Base-by-base conservation (phyloP, 2,329 filamentous ascomycete species). In the Ceratocystis colombiana region DNA sequence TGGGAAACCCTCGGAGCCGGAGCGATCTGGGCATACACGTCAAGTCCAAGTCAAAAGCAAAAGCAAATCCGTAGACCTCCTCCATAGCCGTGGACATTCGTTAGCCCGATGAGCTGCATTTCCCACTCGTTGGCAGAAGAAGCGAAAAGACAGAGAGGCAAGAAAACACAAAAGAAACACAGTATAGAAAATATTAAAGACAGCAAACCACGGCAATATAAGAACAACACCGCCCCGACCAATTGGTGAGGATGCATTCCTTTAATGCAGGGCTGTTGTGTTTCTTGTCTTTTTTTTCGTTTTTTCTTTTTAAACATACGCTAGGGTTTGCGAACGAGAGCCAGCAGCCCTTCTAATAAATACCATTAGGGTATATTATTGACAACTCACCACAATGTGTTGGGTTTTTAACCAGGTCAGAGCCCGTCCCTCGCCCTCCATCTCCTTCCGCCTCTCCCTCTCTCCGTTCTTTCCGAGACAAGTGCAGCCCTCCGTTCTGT, bases 21-120 rank as follows among this genome's bases (percentile, higher is more conserved):
- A 59, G 55, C 30, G 12, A 59, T 59, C 6, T 59, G 55, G 17
- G 25, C 28, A 37, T 59, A 59, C 55, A 59, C 55, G 33, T 37
- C 50, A 55, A 25, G 25, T n/a, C 15, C 25, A 53, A 15, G 48
- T 22, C 48, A 50, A 20, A 25, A 20, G 48, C 48, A 50, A 22
- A 22, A 22, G n/a, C n/a, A 22, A 20, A 53, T 53, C 22, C 48
- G 20, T 33, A 33, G 55, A n/a, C 55, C 28, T 59, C 28, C 28
- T n/a, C 20, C 46, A 33, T 48, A n/a, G 46, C 46, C 46, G 17
- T 22, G 10, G 10, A 15, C 10, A 41, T 12, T 41, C 37, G 10
- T 41, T 41, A 41, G 37, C 10, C 10, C 7, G 48, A 22, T 59
- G 25, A 59, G 55, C 28, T 33, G 55, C 37, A 41, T 41, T 15